A percentile compares a stretch with the other conserved stretches of the same genome.
phyloP scores from a whole-genome alignment of 345 rosid genomes.

The Citrus trifoliata region DNA sequence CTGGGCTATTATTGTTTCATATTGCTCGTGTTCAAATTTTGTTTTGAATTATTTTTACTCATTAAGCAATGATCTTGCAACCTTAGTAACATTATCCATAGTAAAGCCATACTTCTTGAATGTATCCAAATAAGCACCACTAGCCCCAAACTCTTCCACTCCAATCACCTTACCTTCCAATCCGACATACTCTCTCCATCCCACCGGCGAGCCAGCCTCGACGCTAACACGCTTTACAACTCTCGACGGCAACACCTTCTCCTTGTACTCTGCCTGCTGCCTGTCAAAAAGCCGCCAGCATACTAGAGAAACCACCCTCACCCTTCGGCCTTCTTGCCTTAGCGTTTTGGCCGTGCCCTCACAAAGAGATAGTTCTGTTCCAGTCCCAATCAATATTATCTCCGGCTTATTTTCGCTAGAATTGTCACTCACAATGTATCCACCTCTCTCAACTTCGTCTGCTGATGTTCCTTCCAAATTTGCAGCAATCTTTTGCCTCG shows the following conservation, averaged over 20 bases:
- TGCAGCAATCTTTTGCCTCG: constrained; percentile 29
- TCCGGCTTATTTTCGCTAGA: constrained; percentile 20
- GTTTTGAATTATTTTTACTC: not conserved
- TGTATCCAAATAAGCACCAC: constrained; percentile 28
- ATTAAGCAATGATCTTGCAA: constrained; percentile 17
- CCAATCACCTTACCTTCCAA: constrained; percentile 28
- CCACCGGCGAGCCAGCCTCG: constrained; percentile 31
- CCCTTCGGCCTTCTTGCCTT: constrained; percentile 32
- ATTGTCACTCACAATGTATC: constrained; percentile 33
- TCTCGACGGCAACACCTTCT: constrained; percentile 18
- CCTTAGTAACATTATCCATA: constrained; percentile 20
- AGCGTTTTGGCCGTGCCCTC: constrained; percentile 14
- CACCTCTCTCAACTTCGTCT: constrained; percentile 23
- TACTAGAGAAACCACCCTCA: constrained; percentile 37
- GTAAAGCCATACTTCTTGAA: constrained; percentile 34
- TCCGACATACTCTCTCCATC: constrained; percentile 35
- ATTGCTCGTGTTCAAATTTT: not conserved
- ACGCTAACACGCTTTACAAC: constrained; percentile 24
- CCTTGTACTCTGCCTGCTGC: constrained; percentile 31
- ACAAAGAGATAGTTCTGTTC: constrained; percentile 28
- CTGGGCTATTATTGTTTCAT: not conserved
- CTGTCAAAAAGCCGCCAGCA: constrained; percentile 27
- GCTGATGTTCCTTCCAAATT: constrained; percentile 20
- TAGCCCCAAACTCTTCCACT: constrained; percentile 33
- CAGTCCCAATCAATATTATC: constrained; percentile 35